Conservation (phyloP, 495 filamentous ascomycete species). For the Staphylotrichum longicolle region DNA sequence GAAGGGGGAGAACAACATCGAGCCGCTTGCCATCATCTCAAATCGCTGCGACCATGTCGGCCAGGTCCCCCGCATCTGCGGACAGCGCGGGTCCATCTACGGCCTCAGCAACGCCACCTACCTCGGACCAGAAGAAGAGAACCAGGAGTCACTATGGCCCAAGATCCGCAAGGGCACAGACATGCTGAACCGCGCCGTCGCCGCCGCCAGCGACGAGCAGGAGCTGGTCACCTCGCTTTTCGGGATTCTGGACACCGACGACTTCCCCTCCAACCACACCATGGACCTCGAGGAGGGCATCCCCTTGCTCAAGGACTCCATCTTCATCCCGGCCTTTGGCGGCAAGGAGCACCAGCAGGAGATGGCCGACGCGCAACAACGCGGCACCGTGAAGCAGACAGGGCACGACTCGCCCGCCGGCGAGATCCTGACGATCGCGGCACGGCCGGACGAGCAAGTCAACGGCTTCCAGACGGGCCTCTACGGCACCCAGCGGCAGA, state of each 20-base stretch:
- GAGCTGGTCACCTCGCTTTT: conserved; percentile 70
- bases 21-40: conserved; percentile 80
- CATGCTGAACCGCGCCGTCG: conserved; percentile 38
- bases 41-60: conserved; percentile 72
- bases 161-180: conserved; percentile 66
- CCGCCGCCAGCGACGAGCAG: conserved; percentile 36
- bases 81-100: conserved; percentile 59
- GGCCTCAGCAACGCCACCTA: conserved; percentile 87
- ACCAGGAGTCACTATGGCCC: conserved; percentile 57
- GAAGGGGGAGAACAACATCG: conserved; percentile 38
- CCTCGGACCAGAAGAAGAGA: conserved; percentile 48
- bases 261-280: conserved; percentile 60
- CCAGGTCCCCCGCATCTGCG: conserved; percentile 67
- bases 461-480: conserved; percentile 53
- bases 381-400: conserved; percentile 19
- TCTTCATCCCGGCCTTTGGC: conserved; percentile 80
- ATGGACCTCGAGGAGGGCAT: conserved; percentile 69
- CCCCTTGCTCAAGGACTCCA: conserved; percentile 66
- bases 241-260: conserved; percentile 66
- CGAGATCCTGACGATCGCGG: conserved; percentile 30
- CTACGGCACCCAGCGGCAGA: conserved; percentile 96
- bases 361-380: conserved; percentile 51
- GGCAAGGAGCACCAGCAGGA: conserved; percentile 44
- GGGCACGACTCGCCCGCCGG: conserved; percentile 16
- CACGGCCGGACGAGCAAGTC: conserved; percentile 32